Conservation (phyloP, 768 basidiomycete species). For the Trametes punicea region DNA sequence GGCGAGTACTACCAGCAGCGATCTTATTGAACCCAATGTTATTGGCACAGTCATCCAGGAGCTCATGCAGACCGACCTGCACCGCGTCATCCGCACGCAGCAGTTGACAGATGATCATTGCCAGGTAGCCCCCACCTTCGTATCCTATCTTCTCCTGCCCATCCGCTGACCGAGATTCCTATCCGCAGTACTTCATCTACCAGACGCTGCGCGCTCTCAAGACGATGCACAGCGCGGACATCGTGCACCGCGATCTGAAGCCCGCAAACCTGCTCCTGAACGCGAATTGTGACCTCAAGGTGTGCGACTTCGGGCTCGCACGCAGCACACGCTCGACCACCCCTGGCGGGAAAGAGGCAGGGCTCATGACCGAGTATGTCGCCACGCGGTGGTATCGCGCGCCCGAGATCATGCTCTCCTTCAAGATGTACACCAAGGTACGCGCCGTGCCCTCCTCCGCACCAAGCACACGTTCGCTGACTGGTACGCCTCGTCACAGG, state of each 20-base stretch:
- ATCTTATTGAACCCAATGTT: constrained; percentile 4
- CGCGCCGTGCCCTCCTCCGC: constrained; percentile 5
- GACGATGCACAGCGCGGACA: constrained; percentile 84
- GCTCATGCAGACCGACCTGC: constrained; percentile 87
- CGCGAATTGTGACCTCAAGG: constrained; percentile 86
- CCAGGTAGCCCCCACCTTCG: constrained; percentile 43
- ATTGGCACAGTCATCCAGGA: constrained; percentile 69
- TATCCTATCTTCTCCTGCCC: not conserved
- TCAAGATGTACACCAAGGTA: constrained; percentile 84
- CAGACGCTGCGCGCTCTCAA: constrained; percentile 86
- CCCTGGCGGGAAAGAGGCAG: constrained; percentile 57
- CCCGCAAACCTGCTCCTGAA: constrained; percentile 88
- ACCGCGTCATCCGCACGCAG: constrained; percentile 88
- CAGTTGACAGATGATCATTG: constrained; percentile 89
- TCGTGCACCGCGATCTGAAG: constrained; percentile 76
- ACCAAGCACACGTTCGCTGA: too few relatives aligned
- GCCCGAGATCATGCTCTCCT: constrained; percentile 92
- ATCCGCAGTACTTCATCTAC: constrained; percentile 69
- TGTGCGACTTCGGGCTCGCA: constrained; percentile 87
- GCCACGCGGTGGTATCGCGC: constrained; percentile 93
- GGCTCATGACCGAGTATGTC: constrained; percentile 81
- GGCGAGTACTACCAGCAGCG: not conserved
- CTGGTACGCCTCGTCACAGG: too few relatives aligned
- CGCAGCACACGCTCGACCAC: constrained; percentile 56
- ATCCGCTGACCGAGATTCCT: not conserved